Evolutionary conservation across 2,329 filamentous ascomycete genomes (phyloP), one percentile per base, ranked within the genome.

Genomic region (Tolypocladium tundrense): DNA sequence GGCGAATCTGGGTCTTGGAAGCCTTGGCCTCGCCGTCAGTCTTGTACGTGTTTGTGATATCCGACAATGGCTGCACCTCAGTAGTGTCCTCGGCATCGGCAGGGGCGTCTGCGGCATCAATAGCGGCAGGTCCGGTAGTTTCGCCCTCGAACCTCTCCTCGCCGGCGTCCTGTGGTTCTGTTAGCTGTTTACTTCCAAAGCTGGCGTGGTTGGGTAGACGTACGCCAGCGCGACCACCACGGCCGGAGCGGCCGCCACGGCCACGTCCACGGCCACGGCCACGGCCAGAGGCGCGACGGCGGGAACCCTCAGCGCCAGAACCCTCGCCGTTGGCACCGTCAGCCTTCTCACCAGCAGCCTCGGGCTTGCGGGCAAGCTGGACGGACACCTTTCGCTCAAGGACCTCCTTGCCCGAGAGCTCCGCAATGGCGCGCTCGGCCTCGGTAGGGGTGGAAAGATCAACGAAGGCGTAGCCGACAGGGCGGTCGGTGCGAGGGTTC

Each of bases 311-410:
- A 65, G 82, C 85, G 73, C 84, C 86, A 64, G 77, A 79, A 69
- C 83, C 87, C 76, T 96, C 91, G 68, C 86, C 88, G 75, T 88
- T 90, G 69, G 82, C 80, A 72, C 83, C 84, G 70, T 91, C 90
- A 53, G 76, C 70, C 82, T 89, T 90, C 75, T 91, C 88, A 66
- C 84, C 86, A 69, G 88, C 83, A 65, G 88, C 83, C 80, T 97
- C 93, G 60, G 93, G 93, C 84, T 96, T 97, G 80, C 93, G 93
- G 70, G 94, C 94, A 70, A 97, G 88, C 82, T 99, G 94, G 66
- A 99, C 94, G 52, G 92, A 97, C 72, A 97, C 94, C 88, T 97
- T 97, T 77, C 94, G 93, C 77, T 97, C 91, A 60, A 97, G 86
- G 69, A 99, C 94, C 79, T 95, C 91, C 82, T 97, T 92, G 76